These are phyloP conservation scores for Vigna hirtella DNA, from an alignment of 306 rosid genomes.

Conservation along the genomic window DNA sequence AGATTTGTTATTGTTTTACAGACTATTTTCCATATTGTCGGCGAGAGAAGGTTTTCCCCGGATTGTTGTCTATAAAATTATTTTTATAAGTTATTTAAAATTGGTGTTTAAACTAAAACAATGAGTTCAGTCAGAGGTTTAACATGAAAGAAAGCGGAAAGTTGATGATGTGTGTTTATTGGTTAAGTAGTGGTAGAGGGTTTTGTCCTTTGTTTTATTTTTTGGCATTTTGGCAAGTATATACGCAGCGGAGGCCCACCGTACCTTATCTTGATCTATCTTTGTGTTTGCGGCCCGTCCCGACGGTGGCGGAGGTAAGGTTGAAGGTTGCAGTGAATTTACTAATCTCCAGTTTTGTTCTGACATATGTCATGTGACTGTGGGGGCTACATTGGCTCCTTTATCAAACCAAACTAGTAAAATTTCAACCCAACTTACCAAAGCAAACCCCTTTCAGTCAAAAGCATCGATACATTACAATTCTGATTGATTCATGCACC, in stretches of 20 bases:
- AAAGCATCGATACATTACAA: background rate
- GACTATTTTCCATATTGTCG: background rate
- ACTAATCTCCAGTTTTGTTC: conserved; percentile 38
- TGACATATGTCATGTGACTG: conserved; percentile 82
- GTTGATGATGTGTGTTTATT: background rate
- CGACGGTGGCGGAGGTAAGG: conserved; percentile 49
- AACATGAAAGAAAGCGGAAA: no score
- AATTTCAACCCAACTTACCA: conserved; percentile 26
- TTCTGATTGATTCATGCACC: conserved; percentile 67
- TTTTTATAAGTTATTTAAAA: no score
- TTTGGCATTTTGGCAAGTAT: no score
- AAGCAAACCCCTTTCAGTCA: conserved; percentile 55
- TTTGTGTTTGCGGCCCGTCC: conserved; percentile 35
- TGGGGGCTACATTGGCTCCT: conserved; percentile 54
- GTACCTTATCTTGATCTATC: conserved; percentile 40
- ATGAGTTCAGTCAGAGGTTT: no score
- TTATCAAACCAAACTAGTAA: conserved; percentile 47
- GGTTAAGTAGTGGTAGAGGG: no score
- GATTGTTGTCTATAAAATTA: no score
- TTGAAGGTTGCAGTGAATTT: conserved; percentile 34
- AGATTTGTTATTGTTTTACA: background rate
- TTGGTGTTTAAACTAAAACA: no score
- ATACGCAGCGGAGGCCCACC: background rate
- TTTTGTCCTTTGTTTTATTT: no score
- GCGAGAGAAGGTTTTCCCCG: background rate